Evolutionary conservation across 2,329 filamentous ascomycete genomes (phyloP), one percentile per base, ranked within the genome.

Genomic region (Fusarium sp.): DNA sequence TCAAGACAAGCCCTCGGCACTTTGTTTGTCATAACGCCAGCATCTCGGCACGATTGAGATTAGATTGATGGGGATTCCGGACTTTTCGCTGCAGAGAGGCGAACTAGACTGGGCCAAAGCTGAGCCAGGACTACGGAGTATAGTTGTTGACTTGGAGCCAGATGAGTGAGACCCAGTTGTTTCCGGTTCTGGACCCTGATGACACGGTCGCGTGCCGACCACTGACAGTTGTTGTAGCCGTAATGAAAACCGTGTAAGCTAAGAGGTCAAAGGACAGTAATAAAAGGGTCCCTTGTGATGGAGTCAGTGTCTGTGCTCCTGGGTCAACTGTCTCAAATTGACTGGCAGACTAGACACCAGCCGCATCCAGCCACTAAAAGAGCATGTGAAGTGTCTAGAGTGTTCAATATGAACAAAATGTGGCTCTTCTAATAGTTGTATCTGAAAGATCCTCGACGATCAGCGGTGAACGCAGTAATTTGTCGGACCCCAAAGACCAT

Each of bases 221-320:
- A 67, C 41, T 66, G 16, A 62, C 47, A 55, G n/a, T 11, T 35
- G 49, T 44, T 62, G 50, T 35, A 43, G 46, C 53, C 53, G 29
- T 26, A 52, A 55, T 55, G 38, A 21, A 44, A 68, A 59, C 43
- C 57, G 48, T 69, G 63, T 69, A 70, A 70, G 66, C 57, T 38
- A 68, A 70, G 24, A 69, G 66, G 66, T 38, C 48, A 21, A 49
- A 38, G 41, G 49, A 33, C 46, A 44, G 21, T 31, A 54, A 55
- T 46, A 54, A 54, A 62, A 48, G 38, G 49, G 56, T 29, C 38
- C 38, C 49, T 41, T 21, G 44, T 43, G 23, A 66, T 57, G 61
- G 61, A 39, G n/a, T 48, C 43, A 43, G 23, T 9, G 61, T 46
- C 50, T 63, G 42, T 69, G 61, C 56, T 50, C 42, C 33, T 50